Conservation (phyloP, 164 flowering plant species). For the Santalum album region DNA sequence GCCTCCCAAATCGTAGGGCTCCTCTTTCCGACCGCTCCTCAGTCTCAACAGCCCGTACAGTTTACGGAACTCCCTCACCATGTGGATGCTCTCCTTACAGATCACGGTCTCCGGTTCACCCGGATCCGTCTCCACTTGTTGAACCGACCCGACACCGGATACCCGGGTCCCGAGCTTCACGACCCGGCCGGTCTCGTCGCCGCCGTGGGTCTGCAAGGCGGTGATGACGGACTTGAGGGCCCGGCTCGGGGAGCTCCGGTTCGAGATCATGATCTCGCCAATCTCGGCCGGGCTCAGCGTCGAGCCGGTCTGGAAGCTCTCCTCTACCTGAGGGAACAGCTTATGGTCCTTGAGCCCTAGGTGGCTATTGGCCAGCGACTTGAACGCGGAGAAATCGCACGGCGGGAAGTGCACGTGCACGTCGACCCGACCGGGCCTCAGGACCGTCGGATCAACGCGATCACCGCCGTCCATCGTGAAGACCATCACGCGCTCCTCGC, state of each 20-base stretch:
- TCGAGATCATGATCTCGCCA: constrained; percentile 72
- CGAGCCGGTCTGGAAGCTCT: constrained; percentile 45
- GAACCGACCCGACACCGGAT: neutral
- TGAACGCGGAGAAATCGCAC: constrained; percentile 67
- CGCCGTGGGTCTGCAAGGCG: constrained; percentile 38
- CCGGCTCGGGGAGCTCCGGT: constrained; percentile 66
- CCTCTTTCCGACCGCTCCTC: constrained; percentile 37
- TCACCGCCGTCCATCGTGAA: constrained; percentile 63
- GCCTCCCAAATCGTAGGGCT: constrained; percentile 21
- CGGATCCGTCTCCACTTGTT: constrained; percentile 15
- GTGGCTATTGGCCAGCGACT: constrained; percentile 52
- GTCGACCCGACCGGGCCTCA: constrained; percentile 82
- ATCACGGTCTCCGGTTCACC: neutral
- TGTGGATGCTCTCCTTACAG: constrained; percentile 35
- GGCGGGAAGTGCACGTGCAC: constrained; percentile 67
- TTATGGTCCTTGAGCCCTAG: constrained; percentile 85
- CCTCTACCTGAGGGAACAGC: constrained; percentile 74
- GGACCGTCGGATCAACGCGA: constrained; percentile 38
- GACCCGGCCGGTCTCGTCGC: constrained; percentile 28
- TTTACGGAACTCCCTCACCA: constrained; percentile 50
- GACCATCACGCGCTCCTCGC: constrained; percentile 72
- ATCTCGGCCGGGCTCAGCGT: constrained; percentile 69
- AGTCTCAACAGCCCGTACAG: constrained; percentile 48
- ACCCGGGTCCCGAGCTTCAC: constrained; percentile 21
- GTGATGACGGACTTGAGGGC: constrained; percentile 66